Evolutionary conservation across 2,329 filamentous ascomycete genomes (phyloP), one percentile per base, ranked within the genome.

Genomic region (Trichoderma cornu-damae): DNA sequence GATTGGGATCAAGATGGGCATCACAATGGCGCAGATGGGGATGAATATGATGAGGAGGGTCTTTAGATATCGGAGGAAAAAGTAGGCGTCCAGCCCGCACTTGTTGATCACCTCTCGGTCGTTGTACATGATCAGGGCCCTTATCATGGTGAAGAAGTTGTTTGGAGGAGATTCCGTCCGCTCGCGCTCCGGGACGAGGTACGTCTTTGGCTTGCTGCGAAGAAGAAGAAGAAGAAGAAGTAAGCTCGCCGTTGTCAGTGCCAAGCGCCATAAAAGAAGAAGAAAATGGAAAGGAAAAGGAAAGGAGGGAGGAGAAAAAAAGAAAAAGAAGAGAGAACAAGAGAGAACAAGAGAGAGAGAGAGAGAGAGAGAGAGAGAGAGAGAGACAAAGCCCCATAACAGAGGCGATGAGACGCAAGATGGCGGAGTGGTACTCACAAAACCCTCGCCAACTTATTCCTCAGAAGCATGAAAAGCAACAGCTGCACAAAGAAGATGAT

Each of bases 41-140:
- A 96, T 75, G 69, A 99, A 97, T 61, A 99, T 96, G 68, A 96
- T 86, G 42, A 97, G 81, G 4, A 97, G 83, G 71, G 68, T 81
- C 62, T 82, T 82, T 12, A 84, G 81, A 67, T 96, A 99, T 61
- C 95, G 88, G 1, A 99, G 79, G 71, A 99, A 99, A 77, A 97
- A 96, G 74, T 96, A 99, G 67, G 93, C 91, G 69, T 99, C 94
- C 8, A 99, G 82, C 16, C 94, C 94, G 64, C 93, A 96, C 72
- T 96, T 96, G 53, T 93, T 87, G 66, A 99, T 96, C 64, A 99
- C 84, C 64, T 96, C 90, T 11, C 89, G 79, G 61, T 89, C 81
- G 77, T 84, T 71, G 75, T 89, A 75, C 75, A 85, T 71, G 75
- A 89, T 78, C 79, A 96, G 62, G 76, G 76, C 69, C 72, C 81